Percentiles rank a stretch among this genome's conserved stretches.
phyloP scores from a whole-genome alignment of 73 alveolate genomes.

The Tetrahymena elliotti region DNA sequence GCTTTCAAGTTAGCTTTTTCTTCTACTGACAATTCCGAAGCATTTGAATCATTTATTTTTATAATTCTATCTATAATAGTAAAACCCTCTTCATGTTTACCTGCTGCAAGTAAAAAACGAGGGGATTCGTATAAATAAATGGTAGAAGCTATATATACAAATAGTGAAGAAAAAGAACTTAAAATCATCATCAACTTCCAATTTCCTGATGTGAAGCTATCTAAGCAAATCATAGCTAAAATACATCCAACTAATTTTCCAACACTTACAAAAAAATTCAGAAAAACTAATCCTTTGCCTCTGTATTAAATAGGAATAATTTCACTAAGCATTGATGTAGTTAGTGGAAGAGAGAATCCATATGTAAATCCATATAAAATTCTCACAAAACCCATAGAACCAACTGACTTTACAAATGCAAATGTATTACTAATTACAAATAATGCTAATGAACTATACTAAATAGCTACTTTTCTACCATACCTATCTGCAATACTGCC shows the following conservation, averaged over 20 bases:
- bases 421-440: background rate
- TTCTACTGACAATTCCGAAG: background rate
- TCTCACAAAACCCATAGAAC: slow-evolving; percentile 14
- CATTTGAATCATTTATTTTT: slow-evolving; percentile 3
- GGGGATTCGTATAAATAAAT: slow-evolving; percentile 25
- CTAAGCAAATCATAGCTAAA: slow-evolving; percentile 20
- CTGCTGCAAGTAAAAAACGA: slow-evolving; percentile 23
- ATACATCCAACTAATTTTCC: slow-evolving; percentile 34
- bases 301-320: slow-evolving; percentile 19
- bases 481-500: background rate
- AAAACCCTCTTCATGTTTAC: slow-evolving; percentile 22
- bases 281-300: slow-evolving; percentile 32
- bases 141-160: slow-evolving; percentile 12
- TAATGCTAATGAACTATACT: slow-evolving; percentile 30
- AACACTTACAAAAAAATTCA: slow-evolving; percentile 29
- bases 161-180: slow-evolving; percentile 18
- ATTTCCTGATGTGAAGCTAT: slow-evolving; percentile 15
- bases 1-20: background rate
- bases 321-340: slow-evolving; percentile 37
- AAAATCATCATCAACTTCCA: slow-evolving; percentile 37
- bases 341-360: slow-evolving; percentile 38
- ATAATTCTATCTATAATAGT: slow-evolving; percentile 16
- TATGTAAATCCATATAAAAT: slow-evolving; percentile 30
- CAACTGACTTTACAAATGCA: background rate
- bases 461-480: slow-evolving; percentile 16